Evolutionary conservation across 805 yeast genomes (phyloP).

Genomic region (Candida succiphila): DNA sequence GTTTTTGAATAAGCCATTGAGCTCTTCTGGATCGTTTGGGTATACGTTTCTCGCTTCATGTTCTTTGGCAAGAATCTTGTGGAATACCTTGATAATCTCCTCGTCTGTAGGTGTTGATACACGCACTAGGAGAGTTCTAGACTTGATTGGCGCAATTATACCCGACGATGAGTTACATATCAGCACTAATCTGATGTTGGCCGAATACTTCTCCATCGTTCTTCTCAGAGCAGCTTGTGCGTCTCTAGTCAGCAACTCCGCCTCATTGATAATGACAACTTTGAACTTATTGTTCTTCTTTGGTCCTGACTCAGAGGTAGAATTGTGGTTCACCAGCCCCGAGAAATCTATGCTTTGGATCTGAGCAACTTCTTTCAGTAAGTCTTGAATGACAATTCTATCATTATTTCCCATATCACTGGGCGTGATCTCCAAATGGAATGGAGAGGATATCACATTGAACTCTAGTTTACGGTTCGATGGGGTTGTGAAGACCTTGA

Average conservation of each 20-base stretch:
- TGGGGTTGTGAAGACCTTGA: constrained; percentile 68
- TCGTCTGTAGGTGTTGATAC: constrained; percentile 66
- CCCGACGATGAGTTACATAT: constrained; percentile 85
- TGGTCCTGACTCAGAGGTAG: not conserved
- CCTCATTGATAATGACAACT: constrained; percentile 83
- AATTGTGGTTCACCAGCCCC: constrained; percentile 23
- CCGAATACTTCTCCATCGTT: constrained; percentile 92
- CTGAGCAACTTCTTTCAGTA: constrained; percentile 89
- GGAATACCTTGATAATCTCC: constrained; percentile 51
- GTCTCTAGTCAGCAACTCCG: constrained; percentile 80
- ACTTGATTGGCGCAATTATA: constrained; percentile 88
- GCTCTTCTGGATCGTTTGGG: constrained; percentile 26
- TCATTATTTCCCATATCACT: constrained; percentile 95
- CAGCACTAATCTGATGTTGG: constrained; percentile 74
- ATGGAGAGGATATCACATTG: constrained; percentile 84
- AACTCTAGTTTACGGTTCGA: constrained; percentile 77
- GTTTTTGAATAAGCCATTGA: constrained; percentile 27
- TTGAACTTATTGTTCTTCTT: constrained; percentile 45
- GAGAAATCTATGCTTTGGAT: constrained; percentile 88
- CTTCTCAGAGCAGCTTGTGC: constrained; percentile 95
- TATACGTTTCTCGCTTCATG: constrained; percentile 18
- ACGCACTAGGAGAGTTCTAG: constrained; percentile 83
- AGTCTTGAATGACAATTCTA: constrained; percentile 87
- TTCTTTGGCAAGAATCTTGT: constrained; percentile 50
- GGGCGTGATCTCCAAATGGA: constrained; percentile 93